These are phyloP conservation scores for Aureobasidium namibiae DNA, from an alignment of 2,329 filamentous ascomycete species.

Conservation along the genomic window DNA sequence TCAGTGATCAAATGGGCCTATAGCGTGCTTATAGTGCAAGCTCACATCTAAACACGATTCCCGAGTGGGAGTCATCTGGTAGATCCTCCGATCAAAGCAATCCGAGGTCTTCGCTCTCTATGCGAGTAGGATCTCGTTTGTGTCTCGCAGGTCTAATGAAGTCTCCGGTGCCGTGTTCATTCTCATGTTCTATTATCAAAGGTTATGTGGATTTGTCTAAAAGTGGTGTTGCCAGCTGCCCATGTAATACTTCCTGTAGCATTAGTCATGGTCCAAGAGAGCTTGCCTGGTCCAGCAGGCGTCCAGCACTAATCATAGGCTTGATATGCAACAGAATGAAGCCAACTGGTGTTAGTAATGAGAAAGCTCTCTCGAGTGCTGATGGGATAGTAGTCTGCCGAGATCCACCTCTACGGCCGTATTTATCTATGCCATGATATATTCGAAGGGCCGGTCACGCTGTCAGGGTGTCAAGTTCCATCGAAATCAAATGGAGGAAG, in stretches of 20 bases:
- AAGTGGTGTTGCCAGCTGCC: neutral
- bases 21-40: neutral
- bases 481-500: neutral
- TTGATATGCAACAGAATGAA: constrained; percentile 11
- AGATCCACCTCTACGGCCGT: neutral
- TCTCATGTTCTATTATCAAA: neutral
- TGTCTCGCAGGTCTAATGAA: neutral
- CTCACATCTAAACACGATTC: neutral
- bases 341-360: constrained; percentile 5
- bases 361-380: constrained; percentile 11
- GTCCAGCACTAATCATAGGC: constrained; percentile 10
- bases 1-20: neutral
- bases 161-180: no score
- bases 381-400: constrained; percentile 10
- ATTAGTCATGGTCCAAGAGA: neutral
- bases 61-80: neutral
- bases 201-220: neutral
- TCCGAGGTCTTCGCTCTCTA: neutral
- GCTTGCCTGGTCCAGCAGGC: constrained; percentile 1
- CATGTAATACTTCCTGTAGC: constrained; percentile 3
- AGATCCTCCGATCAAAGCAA: neutral
- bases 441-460: neutral
- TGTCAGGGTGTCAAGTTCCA: neutral
- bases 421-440: neutral
- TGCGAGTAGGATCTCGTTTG: neutral